Evolutionary conservation across 192 early-diverging fungal genomes (phyloP).

Genomic region (Kappamyces sp.): DNA sequence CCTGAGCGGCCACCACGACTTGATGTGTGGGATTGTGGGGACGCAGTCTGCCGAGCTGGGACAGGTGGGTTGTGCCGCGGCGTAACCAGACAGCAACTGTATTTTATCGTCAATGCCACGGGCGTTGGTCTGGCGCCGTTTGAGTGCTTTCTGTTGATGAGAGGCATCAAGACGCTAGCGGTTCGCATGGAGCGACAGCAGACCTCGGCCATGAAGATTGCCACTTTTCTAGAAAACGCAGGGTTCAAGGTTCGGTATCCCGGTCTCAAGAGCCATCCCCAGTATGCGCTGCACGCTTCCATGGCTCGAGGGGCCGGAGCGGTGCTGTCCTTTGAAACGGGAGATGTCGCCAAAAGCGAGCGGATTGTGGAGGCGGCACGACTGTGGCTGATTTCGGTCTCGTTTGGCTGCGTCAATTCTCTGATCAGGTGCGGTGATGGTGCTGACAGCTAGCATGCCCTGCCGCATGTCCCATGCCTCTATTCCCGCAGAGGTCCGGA

Average conservation of each 20-base stretch:
- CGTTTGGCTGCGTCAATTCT: constrained; percentile 97
- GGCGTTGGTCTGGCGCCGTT: constrained; percentile 86
- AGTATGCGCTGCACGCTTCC: constrained; percentile 70
- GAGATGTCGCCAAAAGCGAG: constrained; percentile 69
- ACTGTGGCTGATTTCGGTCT: constrained; percentile 90
- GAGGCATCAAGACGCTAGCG: constrained; percentile 91
- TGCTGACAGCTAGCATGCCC: constrained; percentile 67
- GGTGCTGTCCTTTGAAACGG: constrained; percentile 92
- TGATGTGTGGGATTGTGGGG: constrained; percentile 97
- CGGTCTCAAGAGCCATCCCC: constrained; percentile 74
- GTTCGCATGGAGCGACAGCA: constrained; percentile 97
- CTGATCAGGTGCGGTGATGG: constrained; percentile 67
- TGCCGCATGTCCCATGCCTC: constrained; percentile 97
- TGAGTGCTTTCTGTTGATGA: constrained; percentile 87
- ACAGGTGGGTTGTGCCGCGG: constrained; percentile 46
- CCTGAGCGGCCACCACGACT: constrained; percentile 93
- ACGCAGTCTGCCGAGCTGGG: constrained; percentile 63
- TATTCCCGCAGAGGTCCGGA: constrained; percentile 84
- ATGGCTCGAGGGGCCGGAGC: constrained; percentile 85
- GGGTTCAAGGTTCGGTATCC: constrained; percentile 88
- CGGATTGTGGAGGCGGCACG: constrained; percentile 76
- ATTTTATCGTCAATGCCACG: constrained; percentile 92
- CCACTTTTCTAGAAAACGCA: constrained; percentile 66
- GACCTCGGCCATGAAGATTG: constrained; percentile 70
- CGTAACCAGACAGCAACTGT: constrained; percentile 55